Conservation (phyloP, 208 protist genomes). For the Acanthamoeba triangularis region DNA sequence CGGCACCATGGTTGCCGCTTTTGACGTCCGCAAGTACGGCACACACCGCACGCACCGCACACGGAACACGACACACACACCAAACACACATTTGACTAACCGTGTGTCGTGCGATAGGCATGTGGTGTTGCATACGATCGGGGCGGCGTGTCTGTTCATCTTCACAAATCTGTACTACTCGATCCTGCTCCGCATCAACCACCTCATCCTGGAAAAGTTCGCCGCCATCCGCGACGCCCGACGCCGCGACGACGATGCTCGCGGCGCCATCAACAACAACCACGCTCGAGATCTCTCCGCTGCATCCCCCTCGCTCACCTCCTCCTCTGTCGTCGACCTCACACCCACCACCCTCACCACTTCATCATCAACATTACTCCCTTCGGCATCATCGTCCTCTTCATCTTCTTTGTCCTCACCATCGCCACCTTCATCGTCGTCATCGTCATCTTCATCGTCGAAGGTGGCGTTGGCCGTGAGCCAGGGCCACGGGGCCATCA, state of each 20-base stretch:
- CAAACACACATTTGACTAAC: not conserved
- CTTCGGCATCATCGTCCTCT: not conserved
- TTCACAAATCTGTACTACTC: slow-evolving; percentile 57
- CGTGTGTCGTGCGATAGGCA: not conserved
- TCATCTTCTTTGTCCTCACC: not conserved
- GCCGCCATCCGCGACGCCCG: not conserved
- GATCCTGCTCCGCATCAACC: slow-evolving; percentile 37
- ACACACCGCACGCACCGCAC: not conserved
- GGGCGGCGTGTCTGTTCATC: slow-evolving; percentile 27
- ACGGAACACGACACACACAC: no score
- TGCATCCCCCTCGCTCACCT: not conserved
- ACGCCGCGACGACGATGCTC: not conserved
- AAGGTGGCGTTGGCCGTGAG: not conserved
- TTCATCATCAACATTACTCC: not conserved
- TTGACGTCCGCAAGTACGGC: slow-evolving; percentile 19
- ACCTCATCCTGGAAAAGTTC: slow-evolving; percentile 9
- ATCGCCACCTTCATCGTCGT: not conserved
- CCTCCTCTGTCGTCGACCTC: not conserved
- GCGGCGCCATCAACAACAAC: not conserved
- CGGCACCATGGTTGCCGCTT: slow-evolving; percentile 43
- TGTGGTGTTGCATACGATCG: slow-evolving; percentile 41
- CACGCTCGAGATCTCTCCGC: not conserved
- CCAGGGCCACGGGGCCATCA: not conserved
- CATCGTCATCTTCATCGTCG: not conserved
- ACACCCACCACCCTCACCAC: not conserved